A percentile compares a stretch with the other conserved stretches of the same genome.
Conservation (phyloP, 225 moss, liverwort and hornwort genomes). For the Lunularia cruciata region DNA sequence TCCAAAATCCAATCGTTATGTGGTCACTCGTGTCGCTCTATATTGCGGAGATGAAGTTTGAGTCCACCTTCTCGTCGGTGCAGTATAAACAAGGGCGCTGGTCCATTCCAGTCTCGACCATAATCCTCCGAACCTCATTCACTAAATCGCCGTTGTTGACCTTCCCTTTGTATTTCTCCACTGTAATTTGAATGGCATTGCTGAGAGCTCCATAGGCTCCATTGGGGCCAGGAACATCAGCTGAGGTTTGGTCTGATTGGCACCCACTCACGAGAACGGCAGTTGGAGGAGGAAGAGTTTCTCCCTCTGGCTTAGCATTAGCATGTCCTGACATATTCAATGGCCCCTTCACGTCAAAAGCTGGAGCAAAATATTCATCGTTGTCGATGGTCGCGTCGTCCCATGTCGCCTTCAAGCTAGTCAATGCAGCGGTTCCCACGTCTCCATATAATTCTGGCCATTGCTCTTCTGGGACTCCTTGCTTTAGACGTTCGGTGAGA, state of each 20-base stretch:
- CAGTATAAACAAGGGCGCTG: conserved; percentile 70
- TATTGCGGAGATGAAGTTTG: conserved; percentile 46
- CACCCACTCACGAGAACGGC: conserved; percentile 58
- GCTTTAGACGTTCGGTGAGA: conserved; percentile 20
- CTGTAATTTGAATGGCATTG: conserved; percentile 54
- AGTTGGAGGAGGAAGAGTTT: conserved; percentile 18
- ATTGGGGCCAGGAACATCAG: conserved; percentile 47
- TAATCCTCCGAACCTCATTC: conserved; percentile 42
- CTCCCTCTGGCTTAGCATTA: conserved; percentile 17
- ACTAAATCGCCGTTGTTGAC: conserved; percentile 52
- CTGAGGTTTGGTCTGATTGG: conserved; percentile 49
- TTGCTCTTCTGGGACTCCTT: conserved; percentile 13
- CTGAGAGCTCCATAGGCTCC: conserved; percentile 71
- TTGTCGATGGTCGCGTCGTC: conserved; percentile 29
- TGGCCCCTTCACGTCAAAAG: conserved; percentile 7
- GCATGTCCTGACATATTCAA: conserved; percentile 13
- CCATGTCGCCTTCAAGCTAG: conserved; percentile 16
- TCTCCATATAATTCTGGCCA: neutral
- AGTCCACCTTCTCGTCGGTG: conserved; percentile 43
- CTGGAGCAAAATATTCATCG: conserved; percentile 19
- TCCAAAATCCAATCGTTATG: no score
- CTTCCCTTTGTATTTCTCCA: conserved; percentile 41
- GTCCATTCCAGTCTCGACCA: conserved; percentile 44
- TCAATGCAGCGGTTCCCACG: conserved; percentile 20
- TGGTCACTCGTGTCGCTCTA: no score